Conservation (phyloP, 129 eudicot species). For the Flaveria ramosissima region DNA sequence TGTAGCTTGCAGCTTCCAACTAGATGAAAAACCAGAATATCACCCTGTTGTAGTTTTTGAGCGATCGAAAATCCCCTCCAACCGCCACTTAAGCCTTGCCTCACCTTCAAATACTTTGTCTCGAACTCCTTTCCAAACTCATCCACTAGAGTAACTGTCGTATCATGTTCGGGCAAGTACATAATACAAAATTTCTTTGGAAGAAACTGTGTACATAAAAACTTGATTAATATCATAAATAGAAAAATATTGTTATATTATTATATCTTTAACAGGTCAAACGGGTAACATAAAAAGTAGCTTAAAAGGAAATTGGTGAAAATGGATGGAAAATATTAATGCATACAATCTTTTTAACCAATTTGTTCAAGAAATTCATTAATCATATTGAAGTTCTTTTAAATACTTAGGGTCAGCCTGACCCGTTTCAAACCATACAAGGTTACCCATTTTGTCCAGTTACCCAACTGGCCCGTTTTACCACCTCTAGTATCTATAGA, state of each 20-base stretch:
- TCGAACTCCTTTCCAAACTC: conserved; percentile 25
- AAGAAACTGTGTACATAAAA: conserved; percentile 16
- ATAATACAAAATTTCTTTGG: conserved; percentile 18
- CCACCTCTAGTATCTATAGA: no score
- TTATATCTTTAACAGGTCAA: background rate
- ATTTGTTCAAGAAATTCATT: background rate
- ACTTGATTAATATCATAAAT: background rate
- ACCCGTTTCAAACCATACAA: no score
- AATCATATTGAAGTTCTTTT: background rate
- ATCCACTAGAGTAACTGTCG: conserved; percentile 22
- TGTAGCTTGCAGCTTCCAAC: conserved; percentile 26
- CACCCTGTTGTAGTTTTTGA: conserved; percentile 21
- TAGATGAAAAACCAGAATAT: conserved; percentile 18
- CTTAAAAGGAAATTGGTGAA: background rate
- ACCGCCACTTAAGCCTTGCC: conserved; percentile 25
- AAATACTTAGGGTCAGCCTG: no score
- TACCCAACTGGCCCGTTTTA: no score
- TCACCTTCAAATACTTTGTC: conserved; percentile 18
- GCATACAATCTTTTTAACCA: background rate
- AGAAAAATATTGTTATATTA: background rate
- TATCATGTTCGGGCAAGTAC: conserved; percentile 23
- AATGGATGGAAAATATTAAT: no score
- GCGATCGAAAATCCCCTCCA: conserved; percentile 22
- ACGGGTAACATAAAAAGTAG: background rate
- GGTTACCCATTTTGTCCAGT: no score